phyloP scores from a whole-genome alignment of 2,329 filamentous ascomycete species.

The Parascedosporium putredinis region DNA sequence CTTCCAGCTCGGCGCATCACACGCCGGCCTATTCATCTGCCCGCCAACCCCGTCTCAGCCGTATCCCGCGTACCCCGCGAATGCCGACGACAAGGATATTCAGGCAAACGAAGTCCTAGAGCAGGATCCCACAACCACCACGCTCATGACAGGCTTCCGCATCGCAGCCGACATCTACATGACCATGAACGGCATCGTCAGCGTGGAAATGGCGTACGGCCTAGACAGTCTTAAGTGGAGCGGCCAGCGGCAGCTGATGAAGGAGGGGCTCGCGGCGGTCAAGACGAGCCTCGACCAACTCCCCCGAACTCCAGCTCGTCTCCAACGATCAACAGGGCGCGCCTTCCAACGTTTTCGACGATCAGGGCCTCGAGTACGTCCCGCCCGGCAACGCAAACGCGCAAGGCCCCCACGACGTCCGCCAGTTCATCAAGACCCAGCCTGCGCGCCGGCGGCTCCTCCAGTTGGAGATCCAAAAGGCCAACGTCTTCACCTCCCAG shows the following conservation, averaged over 20 bases:
- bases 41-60: constrained; percentile 65
- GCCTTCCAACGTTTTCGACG: constrained; percentile 16
- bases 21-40: constrained; percentile 62
- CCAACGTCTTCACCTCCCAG: constrained; percentile 77
- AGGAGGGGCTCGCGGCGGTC: constrained; percentile 58
- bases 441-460: constrained; percentile 43
- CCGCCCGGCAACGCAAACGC: not conserved
- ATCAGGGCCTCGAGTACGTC: constrained; percentile 16
- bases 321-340: constrained; percentile 20
- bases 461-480: constrained; percentile 84
- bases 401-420: constrained; percentile 28
- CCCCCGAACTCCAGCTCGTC: constrained; percentile 54
- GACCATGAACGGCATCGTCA: constrained; percentile 68
- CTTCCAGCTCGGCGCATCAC: constrained; percentile 63
- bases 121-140: constrained; percentile 58
- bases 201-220: constrained; percentile 75
- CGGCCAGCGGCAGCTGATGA: constrained; percentile 63
- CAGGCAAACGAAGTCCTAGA: constrained; percentile 58
- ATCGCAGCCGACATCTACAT: constrained; percentile 67
- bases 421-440: constrained; percentile 37
- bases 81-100: constrained; percentile 78
- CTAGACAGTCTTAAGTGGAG: constrained; percentile 68
- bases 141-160: constrained; percentile 71
- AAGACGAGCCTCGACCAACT: constrained; percentile 59
- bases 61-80: constrained; percentile 69